Base-by-base conservation (phyloP, 2,329 filamentous ascomycete genomes). In the Clonostachys sp. region DNA sequence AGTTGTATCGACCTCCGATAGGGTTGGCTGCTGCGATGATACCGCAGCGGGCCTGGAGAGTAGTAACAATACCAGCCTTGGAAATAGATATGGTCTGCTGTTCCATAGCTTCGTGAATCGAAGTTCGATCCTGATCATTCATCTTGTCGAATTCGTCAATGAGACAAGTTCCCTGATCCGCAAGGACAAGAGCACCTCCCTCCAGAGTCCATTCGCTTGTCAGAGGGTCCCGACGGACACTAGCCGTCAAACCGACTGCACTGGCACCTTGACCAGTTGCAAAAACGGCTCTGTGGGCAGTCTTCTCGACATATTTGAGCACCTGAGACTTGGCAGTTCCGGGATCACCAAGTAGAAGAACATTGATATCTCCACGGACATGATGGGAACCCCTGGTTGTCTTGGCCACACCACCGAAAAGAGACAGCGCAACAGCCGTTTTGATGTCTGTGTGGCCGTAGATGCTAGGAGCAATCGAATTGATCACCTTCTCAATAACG, bases 141-240 rank as follows among this genome's bases (percentile, higher is more conserved):
- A 99, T 99, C 78, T 99, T 99, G 80, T 99, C 94, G 59, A 99
- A 99, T 69, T 99, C 94, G 60, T 99, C 94, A 53, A 99, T 99
- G 33, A 99, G 77, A 61, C 94, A 97, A 14, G 90, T 96, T 39
- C 94, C 94, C 55, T 89, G 87, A 65, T 99, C 94, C 14, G 94
- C 94, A 48, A 99, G 81, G 59, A 99, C 94, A 12, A 99, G 77
- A 5, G 94, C 94, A 61, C 94, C 94, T 53, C 94, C 94, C 71
- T 99, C 94, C 3, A 99, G 75, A 6, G 94, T 97, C 92, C 94
- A 99, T 70, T 99, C 94, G 64, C 87, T 89, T 3, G 94, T 99
- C 62, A 97, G 75, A 6, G 94, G 94, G 63, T 99, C 94, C 53
- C 92, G 88, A 55, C 94, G 89, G 51, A 99, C 94, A 66, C 89